Evolutionary conservation across 768 basidiomycete genomes (phyloP).

Genomic region (Leccinum rimulosum): DNA sequence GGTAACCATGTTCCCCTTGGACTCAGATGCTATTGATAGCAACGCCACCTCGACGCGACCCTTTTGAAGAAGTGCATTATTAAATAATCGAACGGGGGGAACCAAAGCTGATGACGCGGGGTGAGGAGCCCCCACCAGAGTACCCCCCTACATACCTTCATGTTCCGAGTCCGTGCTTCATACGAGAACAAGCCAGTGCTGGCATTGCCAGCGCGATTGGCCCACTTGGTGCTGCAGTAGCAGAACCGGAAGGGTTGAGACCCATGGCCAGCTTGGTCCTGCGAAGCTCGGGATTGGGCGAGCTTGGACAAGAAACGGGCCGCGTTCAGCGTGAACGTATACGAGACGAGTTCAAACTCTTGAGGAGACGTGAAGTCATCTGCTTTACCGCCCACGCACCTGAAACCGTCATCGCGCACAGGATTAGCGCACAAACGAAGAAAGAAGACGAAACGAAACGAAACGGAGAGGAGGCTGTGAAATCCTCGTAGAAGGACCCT

Average conservation of each 20-base stretch:
- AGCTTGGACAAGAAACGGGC: slow-evolving; percentile 22
- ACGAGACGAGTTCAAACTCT: slow-evolving; percentile 27
- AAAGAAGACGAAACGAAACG: neutral
- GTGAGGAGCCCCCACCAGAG: neutral
- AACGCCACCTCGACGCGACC: slow-evolving; percentile 23
- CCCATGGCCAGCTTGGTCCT: neutral
- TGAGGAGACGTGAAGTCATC: slow-evolving; percentile 21
- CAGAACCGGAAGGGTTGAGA: slow-evolving; percentile 23
- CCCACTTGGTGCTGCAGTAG: slow-evolving; percentile 27
- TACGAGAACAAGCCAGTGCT: slow-evolving; percentile 12
- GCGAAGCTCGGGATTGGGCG: slow-evolving; percentile 4
- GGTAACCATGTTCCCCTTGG: slow-evolving; percentile 7
- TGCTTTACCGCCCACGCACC: slow-evolving; percentile 27
- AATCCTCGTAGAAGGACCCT: neutral
- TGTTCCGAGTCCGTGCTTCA: slow-evolving; percentile 21
- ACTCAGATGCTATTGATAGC: slow-evolving; percentile 15
- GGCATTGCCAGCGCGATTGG: slow-evolving; percentile 16
- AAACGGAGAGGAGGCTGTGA: neutral
- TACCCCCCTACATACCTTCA: slow-evolving; percentile 18
- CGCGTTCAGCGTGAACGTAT: slow-evolving; percentile 25
- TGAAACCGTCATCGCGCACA: neutral
- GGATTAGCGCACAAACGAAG: slow-evolving; percentile 3
- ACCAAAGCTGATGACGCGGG: neutral
- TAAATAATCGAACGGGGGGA: neutral
- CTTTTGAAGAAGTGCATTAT: slow-evolving; percentile 1